Base-by-base conservation (phyloP, 495 filamentous ascomycete species). In the Clavariopsis aquatica region DNA sequence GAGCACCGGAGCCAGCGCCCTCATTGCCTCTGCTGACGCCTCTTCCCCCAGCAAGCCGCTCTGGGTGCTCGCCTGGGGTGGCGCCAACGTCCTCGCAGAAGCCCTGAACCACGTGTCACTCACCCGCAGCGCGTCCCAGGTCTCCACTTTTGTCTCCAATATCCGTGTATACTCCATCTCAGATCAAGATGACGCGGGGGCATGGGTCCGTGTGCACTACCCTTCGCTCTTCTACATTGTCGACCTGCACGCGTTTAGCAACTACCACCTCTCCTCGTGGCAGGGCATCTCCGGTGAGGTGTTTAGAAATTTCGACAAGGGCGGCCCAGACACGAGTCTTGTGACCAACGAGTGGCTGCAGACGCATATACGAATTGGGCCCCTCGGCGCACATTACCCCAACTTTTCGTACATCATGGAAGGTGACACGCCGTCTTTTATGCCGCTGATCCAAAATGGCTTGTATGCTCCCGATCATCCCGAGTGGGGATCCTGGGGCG, bases 141-240 rank as follows among this genome's bases (percentile, higher is more conserved):
- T 47, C n/a, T 1, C 19, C 15, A 12, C 34, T 9, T 58, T 58
- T 19, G 55, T 47, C 10, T 5, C 19, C 6, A 58, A 58, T 10
- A 22, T 58, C 1, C 19, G 55, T 13, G 55, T 58, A 1, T 58
- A 58, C 55, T 58, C 55, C n/a, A 58, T 58, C 12, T 58, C 55
- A 7, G 55, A 58, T 22, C 55, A 58, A 31, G 55, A 58, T 22
- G 36, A 58, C 28, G 6, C 55, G 19, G 55, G 55, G 4, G 4
- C 55, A 4, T 58, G 55, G 55, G 46, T 58, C 36, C 55, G 55
- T 17, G 17, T 19, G 1, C 19, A 27, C 36, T 58, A 12, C 7
- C 55, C 55, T 10, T 7, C 19, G 19, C 55, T 58, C 31, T 46
- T 58, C 20, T 58, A 58, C 41, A 46, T 58, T 22, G 55, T 58